Base-by-base conservation (phyloP, 2,329 filamentous ascomycete species). In the Neopestalotiopsis clavispora region DNA sequence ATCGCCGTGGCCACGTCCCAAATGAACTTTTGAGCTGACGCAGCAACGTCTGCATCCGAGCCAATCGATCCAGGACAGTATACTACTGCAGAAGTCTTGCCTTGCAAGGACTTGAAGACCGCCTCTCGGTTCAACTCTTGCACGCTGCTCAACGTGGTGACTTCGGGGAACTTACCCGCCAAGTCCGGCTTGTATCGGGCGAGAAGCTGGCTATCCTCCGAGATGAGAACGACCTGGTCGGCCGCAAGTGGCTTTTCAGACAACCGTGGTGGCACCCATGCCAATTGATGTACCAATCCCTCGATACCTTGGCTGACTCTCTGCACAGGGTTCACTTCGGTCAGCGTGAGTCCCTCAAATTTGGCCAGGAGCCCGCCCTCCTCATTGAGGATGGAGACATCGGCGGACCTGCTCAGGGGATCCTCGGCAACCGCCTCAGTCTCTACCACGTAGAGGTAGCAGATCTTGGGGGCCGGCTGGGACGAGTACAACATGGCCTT, bases 361-460 rank as follows among this genome's bases (percentile, higher is more conserved):
- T 38, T 38, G 34, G 34, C 6, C 34, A 38, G 34, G 34, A 38
- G 34, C 34, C 10, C 34, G 2, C 81, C 81, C 3, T 72, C 17
- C 1, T 67, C 69, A 14, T 67, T 64, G 10, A 59, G 62, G 17
- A 74, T 67, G 38, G 23, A 77, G 63, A 82, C 78, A 68, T 81
- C 69, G 1, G 72, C 76, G 5, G 78, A 75, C 3, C 74, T 69
- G 34, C 71, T 74, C 5, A 72, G 72, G 14, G 49, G 68, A 12
- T 78, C 76, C 2, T 73, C 72, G 10, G 71, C 70, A 38, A 10
- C 34, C 6, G 34, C 34, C 10, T 38, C 34, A 38, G 34, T 38
- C 40, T 78, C 72, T 40, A 78, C 67, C 10, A 81, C 76, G 61
- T 78, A 76, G 1, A 83, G 69, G 65, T 80, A 81, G 3, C 74